Conservation (phyloP, 495 filamentous ascomycete genomes). For the Podospora conica region DNA sequence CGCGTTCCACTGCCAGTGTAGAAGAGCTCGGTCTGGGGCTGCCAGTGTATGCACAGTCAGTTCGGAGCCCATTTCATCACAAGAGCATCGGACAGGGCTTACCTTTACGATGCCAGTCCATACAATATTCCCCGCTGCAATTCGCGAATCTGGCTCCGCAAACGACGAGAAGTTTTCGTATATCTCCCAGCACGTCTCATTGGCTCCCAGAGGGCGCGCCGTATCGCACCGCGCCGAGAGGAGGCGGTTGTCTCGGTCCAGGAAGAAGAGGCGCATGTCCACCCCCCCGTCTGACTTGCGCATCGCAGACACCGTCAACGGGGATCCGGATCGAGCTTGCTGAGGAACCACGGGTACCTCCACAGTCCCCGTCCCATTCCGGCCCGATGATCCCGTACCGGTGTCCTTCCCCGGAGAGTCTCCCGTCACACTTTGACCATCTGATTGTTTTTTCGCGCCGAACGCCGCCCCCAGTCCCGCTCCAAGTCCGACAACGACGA, state of each 20-base stretch:
- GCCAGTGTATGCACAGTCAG: not conserved
- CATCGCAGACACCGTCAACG: slow-evolving; percentile 13
- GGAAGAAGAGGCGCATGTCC: slow-evolving; percentile 16
- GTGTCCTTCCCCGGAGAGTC: not conserved
- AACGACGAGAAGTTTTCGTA: not conserved
- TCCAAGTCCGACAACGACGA: slow-evolving; percentile 6
- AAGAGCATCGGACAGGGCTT: not conserved
- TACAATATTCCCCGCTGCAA: slow-evolving; percentile 3
- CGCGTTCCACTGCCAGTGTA: slow-evolving; percentile 5
- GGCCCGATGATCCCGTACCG: not conserved
- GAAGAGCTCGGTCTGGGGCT: slow-evolving; percentile 21
- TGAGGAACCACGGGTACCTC: not conserved
- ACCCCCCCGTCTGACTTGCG: slow-evolving; percentile 9
- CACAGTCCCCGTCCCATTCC: not conserved
- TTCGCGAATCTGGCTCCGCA: not conserved
- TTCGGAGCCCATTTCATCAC: not conserved
- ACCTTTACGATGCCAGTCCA: slow-evolving; percentile 5
- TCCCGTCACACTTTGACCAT: not conserved
- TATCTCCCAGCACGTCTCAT: slow-evolving; percentile 12
- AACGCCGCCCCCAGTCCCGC: slow-evolving; percentile 14
- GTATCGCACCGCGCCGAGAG: slow-evolving; percentile 11
- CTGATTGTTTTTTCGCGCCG: not conserved
- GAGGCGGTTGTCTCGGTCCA: slow-evolving; percentile 6
- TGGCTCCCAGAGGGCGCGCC: not conserved
- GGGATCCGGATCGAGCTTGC: slow-evolving; percentile 5